phyloP scores from a whole-genome alignment of 805 yeast genomes.

The Cephaloascus albidus region DNA sequence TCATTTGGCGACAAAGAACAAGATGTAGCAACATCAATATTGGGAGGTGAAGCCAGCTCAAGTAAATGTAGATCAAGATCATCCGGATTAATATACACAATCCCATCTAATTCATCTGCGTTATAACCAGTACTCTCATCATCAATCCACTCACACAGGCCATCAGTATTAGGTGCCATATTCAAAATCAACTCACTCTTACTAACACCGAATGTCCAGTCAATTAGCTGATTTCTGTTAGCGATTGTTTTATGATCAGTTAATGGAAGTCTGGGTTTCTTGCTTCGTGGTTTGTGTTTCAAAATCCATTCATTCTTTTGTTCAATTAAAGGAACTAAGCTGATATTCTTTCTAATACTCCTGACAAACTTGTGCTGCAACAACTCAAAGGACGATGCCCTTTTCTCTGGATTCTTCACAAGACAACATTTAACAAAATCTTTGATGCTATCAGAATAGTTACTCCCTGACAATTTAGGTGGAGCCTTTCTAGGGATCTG shows the following conservation, averaged over 20 bases:
- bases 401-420: slow-evolving; percentile 48
- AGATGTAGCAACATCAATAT: not conserved
- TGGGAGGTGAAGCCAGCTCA: not conserved
- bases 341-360: slow-evolving; percentile 20
- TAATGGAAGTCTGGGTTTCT: slow-evolving; percentile 28
- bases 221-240: slow-evolving; percentile 2
- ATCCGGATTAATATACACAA: not conserved
- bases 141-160: slow-evolving; percentile 3
- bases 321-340: slow-evolving; percentile 25
- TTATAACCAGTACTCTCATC: not conserved
- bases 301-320: slow-evolving; percentile 27
- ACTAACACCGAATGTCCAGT: not conserved
- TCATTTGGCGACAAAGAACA: slow-evolving; percentile 9
- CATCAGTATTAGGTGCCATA: slow-evolving; percentile 2
- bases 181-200: too few relatives aligned
- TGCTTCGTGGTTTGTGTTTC: slow-evolving; percentile 12
- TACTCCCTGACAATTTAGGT: slow-evolving; percentile 41
- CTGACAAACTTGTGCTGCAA: slow-evolving; percentile 45
- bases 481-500: slow-evolving; percentile 59
- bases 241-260: slow-evolving; percentile 7
- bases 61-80: not conserved
- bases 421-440: slow-evolving; percentile 60
- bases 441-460: slow-evolving; percentile 40
- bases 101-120: not conserved
- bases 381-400: slow-evolving; percentile 56